These are phyloP conservation scores for Trichoderma hamatum DNA, from an alignment of 2,329 filamentous ascomycete species.

Conservation along the genomic window DNA sequence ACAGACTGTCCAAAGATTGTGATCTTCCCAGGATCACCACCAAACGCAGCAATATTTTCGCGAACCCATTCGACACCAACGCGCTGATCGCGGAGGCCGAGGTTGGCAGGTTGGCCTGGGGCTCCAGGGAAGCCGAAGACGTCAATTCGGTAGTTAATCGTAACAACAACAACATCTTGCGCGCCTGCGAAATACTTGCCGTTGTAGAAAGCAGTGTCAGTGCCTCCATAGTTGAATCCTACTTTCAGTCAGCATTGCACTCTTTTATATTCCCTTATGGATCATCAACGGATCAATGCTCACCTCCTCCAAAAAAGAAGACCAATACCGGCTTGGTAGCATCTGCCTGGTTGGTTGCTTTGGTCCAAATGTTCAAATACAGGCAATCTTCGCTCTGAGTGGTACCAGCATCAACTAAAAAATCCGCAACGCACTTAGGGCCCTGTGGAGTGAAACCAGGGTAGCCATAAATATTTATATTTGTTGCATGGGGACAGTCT, in stretches of 20 bases:
- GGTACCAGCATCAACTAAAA: not conserved
- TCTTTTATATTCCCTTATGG: too few relatives aligned
- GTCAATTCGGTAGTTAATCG: slow-evolving; percentile 47
- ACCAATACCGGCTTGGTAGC: not conserved
- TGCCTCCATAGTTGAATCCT: too few relatives aligned
- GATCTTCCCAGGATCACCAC: too few relatives aligned
- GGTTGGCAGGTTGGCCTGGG: slow-evolving; percentile 33
- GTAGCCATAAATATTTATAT: not conserved
- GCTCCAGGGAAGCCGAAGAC: slow-evolving; percentile 47
- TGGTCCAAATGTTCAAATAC: slow-evolving; percentile 43
- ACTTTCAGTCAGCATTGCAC: too few relatives aligned
- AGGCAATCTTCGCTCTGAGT: slow-evolving; percentile 38
- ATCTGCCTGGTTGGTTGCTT: not conserved
- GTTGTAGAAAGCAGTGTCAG: too few relatives aligned
- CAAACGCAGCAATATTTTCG: slow-evolving; percentile 35
- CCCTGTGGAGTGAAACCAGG: not conserved
- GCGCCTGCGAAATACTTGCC: slow-evolving; percentile 31
- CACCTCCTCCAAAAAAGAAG: too few relatives aligned
- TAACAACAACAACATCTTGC: slow-evolving; percentile 50
- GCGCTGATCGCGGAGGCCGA: slow-evolving; percentile 37
- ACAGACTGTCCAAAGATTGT: slow-evolving; percentile 15
- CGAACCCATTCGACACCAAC: slow-evolving; percentile 39
- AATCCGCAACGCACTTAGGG: not conserved
- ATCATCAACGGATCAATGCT: too few relatives aligned
- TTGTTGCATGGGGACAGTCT: not conserved